phyloP scores from a whole-genome alignment of 305 asterid species.

The Fraxinus xanthoxyloides region DNA sequence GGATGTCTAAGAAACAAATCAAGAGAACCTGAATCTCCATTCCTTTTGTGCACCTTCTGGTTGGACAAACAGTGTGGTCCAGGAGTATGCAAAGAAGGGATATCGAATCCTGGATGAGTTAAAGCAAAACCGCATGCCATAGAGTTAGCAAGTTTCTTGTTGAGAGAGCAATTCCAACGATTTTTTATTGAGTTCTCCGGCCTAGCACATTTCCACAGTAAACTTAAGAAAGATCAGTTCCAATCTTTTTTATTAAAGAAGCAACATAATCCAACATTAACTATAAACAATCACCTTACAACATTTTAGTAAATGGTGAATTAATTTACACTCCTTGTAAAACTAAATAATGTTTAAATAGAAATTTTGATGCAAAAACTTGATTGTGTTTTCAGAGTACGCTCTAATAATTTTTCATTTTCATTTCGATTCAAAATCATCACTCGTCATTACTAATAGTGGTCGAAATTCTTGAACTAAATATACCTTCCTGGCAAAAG shows the following conservation, averaged over 20 bases:
- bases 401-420: neutral
- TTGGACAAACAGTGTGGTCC: neutral
- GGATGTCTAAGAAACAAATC: slow-evolving; percentile 24
- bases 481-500: slow-evolving; percentile 55
- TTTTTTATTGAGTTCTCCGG: slow-evolving; percentile 50
- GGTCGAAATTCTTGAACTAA: slow-evolving; percentile 10
- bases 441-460: neutral
- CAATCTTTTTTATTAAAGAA: neutral
- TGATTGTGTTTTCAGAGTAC: neutral
- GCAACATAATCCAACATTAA: neutral
- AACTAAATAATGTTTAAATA: neutral
- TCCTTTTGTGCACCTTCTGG: neutral
- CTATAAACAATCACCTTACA: neutral
- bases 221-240: neutral
- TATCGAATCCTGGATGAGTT: neutral
- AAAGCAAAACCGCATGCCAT: neutral
- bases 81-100: neutral
- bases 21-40: neutral
- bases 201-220: slow-evolving; percentile 20
- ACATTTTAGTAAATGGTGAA: neutral
- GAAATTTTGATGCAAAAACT: neutral
- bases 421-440: neutral
- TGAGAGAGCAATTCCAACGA: slow-evolving; percentile 54
- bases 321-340: neutral
- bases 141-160: slow-evolving; percentile 25